Evolutionary conservation across 208 protist genomes (phyloP).

Genomic region (Herpetomonas muscarum): DNA sequence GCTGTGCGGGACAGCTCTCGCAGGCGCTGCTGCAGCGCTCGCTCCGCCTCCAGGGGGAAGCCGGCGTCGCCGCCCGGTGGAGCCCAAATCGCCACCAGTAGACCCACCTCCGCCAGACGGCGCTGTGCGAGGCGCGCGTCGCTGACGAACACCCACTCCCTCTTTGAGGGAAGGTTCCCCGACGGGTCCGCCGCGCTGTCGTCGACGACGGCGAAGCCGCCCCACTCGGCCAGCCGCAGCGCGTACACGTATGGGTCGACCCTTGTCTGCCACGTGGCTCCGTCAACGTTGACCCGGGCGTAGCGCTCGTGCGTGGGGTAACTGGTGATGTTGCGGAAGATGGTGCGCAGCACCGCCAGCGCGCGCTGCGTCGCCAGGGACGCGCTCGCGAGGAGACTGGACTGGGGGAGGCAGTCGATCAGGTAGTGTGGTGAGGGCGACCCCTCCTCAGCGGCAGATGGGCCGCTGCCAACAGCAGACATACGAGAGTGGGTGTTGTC

Average conservation of each 20-base stretch:
- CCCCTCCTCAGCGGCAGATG: background rate
- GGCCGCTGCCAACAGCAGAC: background rate
- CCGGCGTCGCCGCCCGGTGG: too few species aligned
- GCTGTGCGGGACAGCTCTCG: too few species aligned
- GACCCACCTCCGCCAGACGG: too few species aligned
- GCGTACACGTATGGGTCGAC: slow-evolving; percentile 24
- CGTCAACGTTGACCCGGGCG: slow-evolving; percentile 11
- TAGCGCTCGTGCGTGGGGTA: slow-evolving; percentile 5
- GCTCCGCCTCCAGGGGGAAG: too few species aligned
- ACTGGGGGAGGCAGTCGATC: background rate
- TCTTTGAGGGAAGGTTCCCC: background rate
- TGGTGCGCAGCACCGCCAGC: slow-evolving; percentile 4
- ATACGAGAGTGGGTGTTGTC: background rate
- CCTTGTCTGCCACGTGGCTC: slow-evolving; percentile 11
- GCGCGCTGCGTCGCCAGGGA: too few species aligned
- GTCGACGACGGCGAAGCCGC: slow-evolving; percentile 7
- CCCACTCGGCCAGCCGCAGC: slow-evolving; percentile 20
- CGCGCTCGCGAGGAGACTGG: background rate
- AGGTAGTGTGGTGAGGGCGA: background rate
- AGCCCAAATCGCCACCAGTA: too few species aligned
- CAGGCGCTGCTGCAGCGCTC: too few species aligned
- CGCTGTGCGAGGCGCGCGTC: background rate
- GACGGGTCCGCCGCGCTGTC: slow-evolving; percentile 16
- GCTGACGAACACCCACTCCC: background rate
- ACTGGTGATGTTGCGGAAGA: slow-evolving; percentile 6